These are phyloP conservation scores for Malassezia arunalokei DNA, from an alignment of 1,284 basidiomycete species.

Conservation along the genomic window DNA sequence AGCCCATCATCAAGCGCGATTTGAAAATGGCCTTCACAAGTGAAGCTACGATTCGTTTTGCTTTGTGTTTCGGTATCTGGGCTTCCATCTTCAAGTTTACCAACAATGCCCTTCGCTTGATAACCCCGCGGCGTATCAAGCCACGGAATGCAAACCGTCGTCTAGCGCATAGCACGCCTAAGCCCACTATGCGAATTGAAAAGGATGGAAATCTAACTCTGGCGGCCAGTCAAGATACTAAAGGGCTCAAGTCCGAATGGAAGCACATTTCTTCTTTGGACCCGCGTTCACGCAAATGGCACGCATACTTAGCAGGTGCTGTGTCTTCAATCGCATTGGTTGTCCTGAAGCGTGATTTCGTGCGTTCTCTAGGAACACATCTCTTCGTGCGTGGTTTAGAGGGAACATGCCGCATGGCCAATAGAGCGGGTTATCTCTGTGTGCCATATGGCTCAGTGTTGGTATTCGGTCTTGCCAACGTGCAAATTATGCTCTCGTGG, in stretches of 20 bases:
- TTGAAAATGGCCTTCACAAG: conserved; percentile 26
- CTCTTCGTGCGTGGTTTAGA: conserved; percentile 71
- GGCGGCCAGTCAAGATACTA: not conserved
- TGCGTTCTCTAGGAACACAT: conserved; percentile 56
- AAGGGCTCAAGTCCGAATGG: conserved; percentile 18
- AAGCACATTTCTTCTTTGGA: conserved; percentile 33
- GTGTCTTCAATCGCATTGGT: conserved; percentile 67
- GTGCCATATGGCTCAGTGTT: conserved; percentile 76
- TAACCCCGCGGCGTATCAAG: conserved; percentile 24
- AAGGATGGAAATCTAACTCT: not conserved
- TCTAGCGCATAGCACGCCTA: not conserved
- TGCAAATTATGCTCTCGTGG: conserved; percentile 68
- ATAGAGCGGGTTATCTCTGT: conserved; percentile 52
- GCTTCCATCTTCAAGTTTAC: conserved; percentile 40
- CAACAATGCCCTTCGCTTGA: conserved; percentile 36
- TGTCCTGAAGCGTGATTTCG: conserved; percentile 69
- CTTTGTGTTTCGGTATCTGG: conserved; percentile 36
- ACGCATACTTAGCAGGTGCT: conserved; percentile 73
- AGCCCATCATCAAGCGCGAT: conserved; percentile 18
- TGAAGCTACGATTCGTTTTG: conserved; percentile 34
- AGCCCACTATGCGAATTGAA: not conserved
- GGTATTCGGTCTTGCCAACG: conserved; percentile 70
- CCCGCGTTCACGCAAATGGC: conserved; percentile 56
- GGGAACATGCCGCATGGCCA: conserved; percentile 65
- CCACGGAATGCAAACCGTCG: not conserved